A percentile compares a stretch with the other conserved stretches of the same genome.
Conservation (phyloP, 2,329 filamentous ascomycete species). For the Penicillium sclerotigenum region DNA sequence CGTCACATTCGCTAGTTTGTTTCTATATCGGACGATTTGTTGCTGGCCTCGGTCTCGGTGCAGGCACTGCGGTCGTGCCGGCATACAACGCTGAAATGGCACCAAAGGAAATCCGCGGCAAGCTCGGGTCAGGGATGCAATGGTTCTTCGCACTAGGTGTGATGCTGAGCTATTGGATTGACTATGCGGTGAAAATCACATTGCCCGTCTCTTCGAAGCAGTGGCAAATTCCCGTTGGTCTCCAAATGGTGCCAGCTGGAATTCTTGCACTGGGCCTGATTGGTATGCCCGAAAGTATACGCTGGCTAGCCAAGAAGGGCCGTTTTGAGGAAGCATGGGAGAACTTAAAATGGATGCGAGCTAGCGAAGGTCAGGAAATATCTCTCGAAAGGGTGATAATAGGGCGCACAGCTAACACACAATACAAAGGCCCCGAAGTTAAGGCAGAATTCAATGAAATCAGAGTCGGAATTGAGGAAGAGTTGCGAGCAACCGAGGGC, state of each 20-base stretch:
- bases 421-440: slow-evolving; percentile 38
- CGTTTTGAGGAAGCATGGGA: slow-evolving; percentile 48
- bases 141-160: slow-evolving; percentile 39
- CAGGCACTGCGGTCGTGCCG: slow-evolving; percentile 42
- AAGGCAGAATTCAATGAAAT: slow-evolving; percentile 45
- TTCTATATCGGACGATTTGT: slow-evolving; percentile 50
- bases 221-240: slow-evolving; percentile 50
- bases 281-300: slow-evolving; percentile 47
- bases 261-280: slow-evolving; percentile 50
- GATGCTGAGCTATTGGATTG: slow-evolving; percentile 45
- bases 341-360: slow-evolving; percentile 50
- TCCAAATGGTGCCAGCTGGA: slow-evolving; percentile 50
- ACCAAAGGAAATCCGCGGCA: slow-evolving; percentile 43
- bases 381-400: neutral
- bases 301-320: slow-evolving; percentile 51
- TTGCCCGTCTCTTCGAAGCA: slow-evolving; percentile 42
- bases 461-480: slow-evolving; percentile 23
- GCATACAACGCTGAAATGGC: slow-evolving; percentile 45
- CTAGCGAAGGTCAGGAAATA: slow-evolving; percentile 25
- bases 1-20: slow-evolving; percentile 45
- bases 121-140: slow-evolving; percentile 38
- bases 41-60: slow-evolving; percentile 48
- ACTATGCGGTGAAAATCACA: slow-evolving; percentile 48
- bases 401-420: slow-evolving; percentile 4
- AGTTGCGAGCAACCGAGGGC: slow-evolving; percentile 41